Evolutionary conservation across 306 rosid genomes (phyloP).

Genomic region (Casuarina cunninghamiana): DNA sequence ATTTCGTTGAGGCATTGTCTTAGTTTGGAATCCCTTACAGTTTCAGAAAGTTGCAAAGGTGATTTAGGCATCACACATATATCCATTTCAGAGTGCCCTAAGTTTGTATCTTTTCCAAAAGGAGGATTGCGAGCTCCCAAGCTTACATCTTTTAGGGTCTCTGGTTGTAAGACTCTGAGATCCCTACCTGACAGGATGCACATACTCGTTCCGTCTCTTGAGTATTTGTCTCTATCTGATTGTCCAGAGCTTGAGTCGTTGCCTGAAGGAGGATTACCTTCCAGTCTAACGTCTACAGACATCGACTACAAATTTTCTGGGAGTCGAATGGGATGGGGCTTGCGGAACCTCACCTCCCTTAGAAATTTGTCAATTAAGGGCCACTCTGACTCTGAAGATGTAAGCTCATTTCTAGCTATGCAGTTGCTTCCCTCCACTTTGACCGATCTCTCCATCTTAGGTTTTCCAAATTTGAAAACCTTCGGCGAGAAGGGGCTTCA

Average conservation of each 20-base stretch:
- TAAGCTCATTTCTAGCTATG: background rate
- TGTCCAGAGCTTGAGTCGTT: conserved; percentile 18
- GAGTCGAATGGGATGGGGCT: conserved; percentile 2
- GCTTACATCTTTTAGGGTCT: background rate
- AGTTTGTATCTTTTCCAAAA: conserved; percentile 16
- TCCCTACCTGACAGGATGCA: background rate
- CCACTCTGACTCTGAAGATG: background rate
- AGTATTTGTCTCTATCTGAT: fast-evolving
- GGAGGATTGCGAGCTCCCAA: background rate
- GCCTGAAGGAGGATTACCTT: background rate
- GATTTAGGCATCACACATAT: conserved; percentile 3
- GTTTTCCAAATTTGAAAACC: no score
- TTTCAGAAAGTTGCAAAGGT: background rate
- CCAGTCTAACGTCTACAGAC: background rate
- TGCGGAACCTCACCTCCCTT: background rate
- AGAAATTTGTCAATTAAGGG: fast-evolving
- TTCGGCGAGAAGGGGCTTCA: no score
- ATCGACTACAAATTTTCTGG: background rate
- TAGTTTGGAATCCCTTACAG: background rate
- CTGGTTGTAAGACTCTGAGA: background rate
- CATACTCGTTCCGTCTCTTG: no score
- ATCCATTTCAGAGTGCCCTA: background rate
- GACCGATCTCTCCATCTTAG: no score
- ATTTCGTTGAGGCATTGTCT: background rate
- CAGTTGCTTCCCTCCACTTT: no score